Evolutionary conservation across 805 yeast species (phyloP), one percentile per base, ranked within the genome.

Genomic region (Hanseniaspora meyeri): DNA sequence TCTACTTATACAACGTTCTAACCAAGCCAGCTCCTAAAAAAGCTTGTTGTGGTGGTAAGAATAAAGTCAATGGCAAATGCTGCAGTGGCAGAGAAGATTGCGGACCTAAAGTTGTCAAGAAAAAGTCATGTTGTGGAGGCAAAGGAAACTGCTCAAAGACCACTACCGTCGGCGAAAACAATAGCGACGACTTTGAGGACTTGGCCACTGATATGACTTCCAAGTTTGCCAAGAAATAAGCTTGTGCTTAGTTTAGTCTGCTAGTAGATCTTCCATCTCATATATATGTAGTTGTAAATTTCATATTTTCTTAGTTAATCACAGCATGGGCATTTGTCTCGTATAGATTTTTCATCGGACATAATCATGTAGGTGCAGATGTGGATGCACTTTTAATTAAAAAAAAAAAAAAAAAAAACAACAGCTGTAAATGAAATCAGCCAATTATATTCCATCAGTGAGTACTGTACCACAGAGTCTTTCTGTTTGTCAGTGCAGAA

Each of bases 1-100:
- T 45, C 6, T 52, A 45, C 31, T 5, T 52, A 14, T 46, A 39
- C 34, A 45, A 45, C 20, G 42, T 38, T 7, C 38, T 52, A 46
- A 37, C 47, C 8, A 46, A 46, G 31, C 19, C 38, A 3, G 39
- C 34, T 42, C n/a, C n/a, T 5, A 52, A 52, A 31, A 52, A 52
- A n/a, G 42, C 42, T 27, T 52, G 57, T 46, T 52, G 57, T 36
- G 57, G 57, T 9, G 51, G 57, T 36, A 51, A 51, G 19, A 51
- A 51, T 19, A 51, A 51, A 43, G 36, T 32, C 11, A 51, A 51
- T 10, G 55, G 55, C 12, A 51, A 51, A 37, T 51, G 55, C 24
- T 51, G 55, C n/a, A 43, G 55, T 37, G 31, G 46, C 10, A 36
- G n/a, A 29, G 37, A 51, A 43, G 48, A 32, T 4, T n/a, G 19